A percentile compares a stretch with the other conserved stretches of the same genome.
Evolutionary conservation across 306 rosid species (phyloP).

Genomic region (Gastrolobium bilobum): DNA sequence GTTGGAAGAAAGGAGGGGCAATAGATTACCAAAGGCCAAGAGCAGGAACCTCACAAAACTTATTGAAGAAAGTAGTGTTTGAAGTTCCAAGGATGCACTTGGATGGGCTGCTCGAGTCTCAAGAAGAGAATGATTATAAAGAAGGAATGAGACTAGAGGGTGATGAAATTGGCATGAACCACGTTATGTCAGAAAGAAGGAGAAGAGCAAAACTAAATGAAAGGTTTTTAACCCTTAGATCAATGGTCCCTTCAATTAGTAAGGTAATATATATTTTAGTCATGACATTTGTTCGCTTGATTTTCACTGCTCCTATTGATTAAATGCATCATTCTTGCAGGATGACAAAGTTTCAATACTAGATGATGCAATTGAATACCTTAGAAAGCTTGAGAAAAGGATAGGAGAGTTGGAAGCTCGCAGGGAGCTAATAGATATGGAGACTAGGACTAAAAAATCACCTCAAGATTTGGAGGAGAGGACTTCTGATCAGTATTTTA

Average conservation of each 20-base stretch:
- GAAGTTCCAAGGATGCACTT: constrained; percentile 83
- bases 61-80: constrained; percentile 75
- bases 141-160: constrained; percentile 70
- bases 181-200: constrained; percentile 73
- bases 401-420: constrained; percentile 72
- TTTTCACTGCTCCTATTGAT: constrained; percentile 32
- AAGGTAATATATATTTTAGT: constrained; percentile 63
- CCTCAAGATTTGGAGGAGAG: constrained; percentile 67
- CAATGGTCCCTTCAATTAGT: constrained; percentile 77
- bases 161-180: constrained; percentile 72
- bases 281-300: constrained; percentile 27
- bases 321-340: constrained; percentile 52
- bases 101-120: constrained; percentile 57
- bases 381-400: constrained; percentile 77
- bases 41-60: constrained; percentile 59
- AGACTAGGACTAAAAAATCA: constrained; percentile 59
- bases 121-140: constrained; percentile 66
- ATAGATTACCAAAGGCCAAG: constrained; percentile 54
- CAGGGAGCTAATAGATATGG: constrained; percentile 52
- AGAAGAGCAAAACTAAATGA: constrained; percentile 81
- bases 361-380: constrained; percentile 78
- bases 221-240: constrained; percentile 72
- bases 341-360: constrained; percentile 89
- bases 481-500: constrained; percentile 72
- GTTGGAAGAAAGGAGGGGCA: constrained; percentile 63